These are phyloP conservation scores for Suillus paluster DNA, from an alignment of 768 basidiomycete species.

Conservation along the genomic window DNA sequence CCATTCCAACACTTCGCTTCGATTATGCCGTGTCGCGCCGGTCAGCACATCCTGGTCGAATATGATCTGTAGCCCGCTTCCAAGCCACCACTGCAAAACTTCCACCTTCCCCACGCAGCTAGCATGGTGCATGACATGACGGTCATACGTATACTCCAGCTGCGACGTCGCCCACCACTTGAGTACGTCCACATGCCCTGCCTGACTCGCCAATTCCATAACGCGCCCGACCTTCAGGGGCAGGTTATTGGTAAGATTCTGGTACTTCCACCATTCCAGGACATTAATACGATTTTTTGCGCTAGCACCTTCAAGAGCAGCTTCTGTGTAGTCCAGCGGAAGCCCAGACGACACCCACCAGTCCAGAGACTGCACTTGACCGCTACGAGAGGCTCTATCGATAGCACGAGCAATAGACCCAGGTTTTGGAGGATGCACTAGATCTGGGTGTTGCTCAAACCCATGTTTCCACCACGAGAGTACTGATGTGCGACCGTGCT, in stretches of 20 bases:
- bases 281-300: slow-evolving; percentile 77
- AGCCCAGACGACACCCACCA: slow-evolving; percentile 80
- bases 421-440: slow-evolving; percentile 58
- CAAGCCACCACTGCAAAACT: slow-evolving; percentile 84
- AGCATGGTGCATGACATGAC: slow-evolving; percentile 75
- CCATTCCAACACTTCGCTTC: slow-evolving; percentile 85
- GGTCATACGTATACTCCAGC: slow-evolving; percentile 79
- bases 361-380: slow-evolving; percentile 73
- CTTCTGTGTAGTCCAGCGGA: slow-evolving; percentile 76
- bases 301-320: slow-evolving; percentile 79
- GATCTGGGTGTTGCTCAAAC: slow-evolving; percentile 61
- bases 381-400: slow-evolving; percentile 78
- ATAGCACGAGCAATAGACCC: slow-evolving; percentile 69
- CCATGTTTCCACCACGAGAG: slow-evolving; percentile 84
- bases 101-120: slow-evolving; percentile 81
- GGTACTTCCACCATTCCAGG: slow-evolving; percentile 83
- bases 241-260: slow-evolving; percentile 50
- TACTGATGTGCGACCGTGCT: slow-evolving; percentile 70
- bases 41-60: slow-evolving; percentile 83
- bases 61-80: slow-evolving; percentile 73
- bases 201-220: slow-evolving; percentile 84
- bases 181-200: slow-evolving; percentile 73
- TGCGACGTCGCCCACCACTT: slow-evolving; percentile 88
- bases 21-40: slow-evolving; percentile 81
- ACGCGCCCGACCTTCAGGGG: slow-evolving; percentile 82